Evolutionary conservation across 2,329 filamentous ascomycete species (phyloP).

Genomic region (Didymella segeticola): DNA sequence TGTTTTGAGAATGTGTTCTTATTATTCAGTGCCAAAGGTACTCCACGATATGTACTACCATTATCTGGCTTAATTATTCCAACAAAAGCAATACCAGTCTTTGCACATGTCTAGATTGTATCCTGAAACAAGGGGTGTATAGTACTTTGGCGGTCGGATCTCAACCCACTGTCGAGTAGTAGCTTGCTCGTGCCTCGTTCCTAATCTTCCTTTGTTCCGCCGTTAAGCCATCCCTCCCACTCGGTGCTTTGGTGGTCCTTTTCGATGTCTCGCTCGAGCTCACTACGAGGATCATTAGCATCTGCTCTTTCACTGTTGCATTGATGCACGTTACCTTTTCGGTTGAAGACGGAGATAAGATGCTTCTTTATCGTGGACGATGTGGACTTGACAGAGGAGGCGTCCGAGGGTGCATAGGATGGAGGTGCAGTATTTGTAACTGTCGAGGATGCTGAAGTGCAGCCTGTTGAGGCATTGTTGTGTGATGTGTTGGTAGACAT

Average conservation of each 20-base stretch:
- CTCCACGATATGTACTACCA: too few relatives aligned
- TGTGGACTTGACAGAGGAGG: conserved; percentile 14
- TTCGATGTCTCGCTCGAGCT: not conserved
- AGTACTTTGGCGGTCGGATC: not conserved
- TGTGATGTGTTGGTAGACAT: conserved; percentile 12
- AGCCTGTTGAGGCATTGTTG: not conserved
- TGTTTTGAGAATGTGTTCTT: conserved; percentile 15
- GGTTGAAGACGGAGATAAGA: conserved; percentile 19
- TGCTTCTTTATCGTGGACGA: conserved; percentile 26
- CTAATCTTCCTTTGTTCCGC: conserved; percentile 12
- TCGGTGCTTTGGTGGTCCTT: conserved; percentile 2
- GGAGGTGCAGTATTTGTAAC: conserved; percentile 9
- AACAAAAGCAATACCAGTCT: not conserved
- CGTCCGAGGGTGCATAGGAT: conserved; percentile 20
- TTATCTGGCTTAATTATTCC: too few relatives aligned
- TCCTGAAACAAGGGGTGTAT: not conserved
- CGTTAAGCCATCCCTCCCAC: conserved; percentile 2
- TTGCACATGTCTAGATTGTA: not conserved
- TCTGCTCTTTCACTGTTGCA: too few relatives aligned
- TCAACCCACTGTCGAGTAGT: conserved; percentile 14
- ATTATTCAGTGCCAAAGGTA: not conserved
- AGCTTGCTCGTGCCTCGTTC: conserved; percentile 20
- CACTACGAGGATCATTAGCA: too few relatives aligned
- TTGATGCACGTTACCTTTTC: conserved; percentile 21
- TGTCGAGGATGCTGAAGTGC: not conserved